Percentiles rank a stretch among this genome's conserved stretches.
phyloP scores from a whole-genome alignment of 192 early-diverging fungal genomes.

The Chytriomyces sp. region DNA sequence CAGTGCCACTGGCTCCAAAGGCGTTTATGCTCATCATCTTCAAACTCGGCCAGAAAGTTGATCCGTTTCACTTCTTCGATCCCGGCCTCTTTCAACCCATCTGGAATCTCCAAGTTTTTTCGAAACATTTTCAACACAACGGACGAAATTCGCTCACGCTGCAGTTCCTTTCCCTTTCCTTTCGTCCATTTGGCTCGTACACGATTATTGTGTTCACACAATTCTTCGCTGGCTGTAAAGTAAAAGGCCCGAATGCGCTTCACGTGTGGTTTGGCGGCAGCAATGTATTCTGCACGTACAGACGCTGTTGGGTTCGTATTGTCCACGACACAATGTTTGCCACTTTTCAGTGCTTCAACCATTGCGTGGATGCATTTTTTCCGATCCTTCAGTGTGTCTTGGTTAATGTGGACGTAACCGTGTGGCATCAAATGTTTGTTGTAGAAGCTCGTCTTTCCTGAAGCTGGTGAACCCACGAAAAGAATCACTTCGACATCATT shows the following conservation, averaged over 20 bases:
- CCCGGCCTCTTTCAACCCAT: slow-evolving; percentile 58
- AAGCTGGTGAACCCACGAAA: slow-evolving; percentile 81
- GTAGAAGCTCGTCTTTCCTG: slow-evolving; percentile 82
- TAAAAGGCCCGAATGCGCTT: slow-evolving; percentile 63
- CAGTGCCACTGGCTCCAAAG: slow-evolving; percentile 59
- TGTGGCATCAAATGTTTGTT: slow-evolving; percentile 63
- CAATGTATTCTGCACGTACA: slow-evolving; percentile 69
- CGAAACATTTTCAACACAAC: slow-evolving; percentile 61
- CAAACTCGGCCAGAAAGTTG: slow-evolving; percentile 64
- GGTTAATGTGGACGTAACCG: slow-evolving; percentile 77
- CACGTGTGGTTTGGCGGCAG: slow-evolving; percentile 54
- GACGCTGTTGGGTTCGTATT: slow-evolving; percentile 80
- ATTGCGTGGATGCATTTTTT: slow-evolving; percentile 74
- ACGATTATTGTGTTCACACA: slow-evolving; percentile 81
- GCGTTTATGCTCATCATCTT: slow-evolving; percentile 50
- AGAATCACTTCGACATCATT: slow-evolving; percentile 67
- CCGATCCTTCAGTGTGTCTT: slow-evolving; percentile 79
- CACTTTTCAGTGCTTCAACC: slow-evolving; percentile 54
- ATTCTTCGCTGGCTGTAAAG: slow-evolving; percentile 56
- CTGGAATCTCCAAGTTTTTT: slow-evolving; percentile 47
- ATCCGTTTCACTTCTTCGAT: slow-evolving; percentile 63
- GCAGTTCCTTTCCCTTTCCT: slow-evolving; percentile 20
- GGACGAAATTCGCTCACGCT: slow-evolving; percentile 48
- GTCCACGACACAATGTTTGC: slow-evolving; percentile 75
- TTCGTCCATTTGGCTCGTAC: slow-evolving; percentile 62